Percentiles rank a stretch among this genome's conserved stretches.
Conservation (phyloP, 177 flowering plant genomes). For the Telopea speciosissima region DNA sequence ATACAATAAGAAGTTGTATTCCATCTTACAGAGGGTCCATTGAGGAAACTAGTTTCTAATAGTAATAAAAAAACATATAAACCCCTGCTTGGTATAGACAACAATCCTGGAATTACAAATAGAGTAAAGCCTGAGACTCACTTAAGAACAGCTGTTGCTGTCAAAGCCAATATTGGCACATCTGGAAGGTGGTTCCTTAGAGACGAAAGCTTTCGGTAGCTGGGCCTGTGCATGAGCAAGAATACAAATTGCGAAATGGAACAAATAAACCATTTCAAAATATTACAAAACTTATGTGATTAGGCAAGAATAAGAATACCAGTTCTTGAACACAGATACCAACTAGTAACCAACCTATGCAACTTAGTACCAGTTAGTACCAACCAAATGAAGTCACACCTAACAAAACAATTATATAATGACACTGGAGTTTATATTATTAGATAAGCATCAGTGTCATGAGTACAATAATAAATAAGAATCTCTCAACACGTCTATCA, state of each 20-base stretch:
- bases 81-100: not conserved
- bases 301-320: not conserved
- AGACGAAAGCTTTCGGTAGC: slow-evolving; percentile 85
- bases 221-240: slow-evolving; percentile 47
- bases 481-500: not conserved
- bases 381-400: not conserved
- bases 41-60: too few species aligned
- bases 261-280: not conserved
- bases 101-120: not conserved
- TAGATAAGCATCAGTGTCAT: not conserved
- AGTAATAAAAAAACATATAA: not conserved
- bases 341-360: not conserved
- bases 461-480: not conserved
- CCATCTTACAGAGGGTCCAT: too few species aligned
- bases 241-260: not conserved
- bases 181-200: slow-evolving; percentile 58
- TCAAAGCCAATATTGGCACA: slow-evolving; percentile 84
- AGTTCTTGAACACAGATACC: not conserved
- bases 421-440: not conserved
- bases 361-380: not conserved
- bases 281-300: not conserved
- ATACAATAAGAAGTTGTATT: too few species aligned
- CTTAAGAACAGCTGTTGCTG: slow-evolving; percentile 98
- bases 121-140: slow-evolving; percentile 29
- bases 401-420: not conserved